Percentiles rank a stretch among this genome's conserved stretches.
phyloP scores from a whole-genome alignment of 768 basidiomycete genomes.

The Pulveroboletus sp. region DNA sequence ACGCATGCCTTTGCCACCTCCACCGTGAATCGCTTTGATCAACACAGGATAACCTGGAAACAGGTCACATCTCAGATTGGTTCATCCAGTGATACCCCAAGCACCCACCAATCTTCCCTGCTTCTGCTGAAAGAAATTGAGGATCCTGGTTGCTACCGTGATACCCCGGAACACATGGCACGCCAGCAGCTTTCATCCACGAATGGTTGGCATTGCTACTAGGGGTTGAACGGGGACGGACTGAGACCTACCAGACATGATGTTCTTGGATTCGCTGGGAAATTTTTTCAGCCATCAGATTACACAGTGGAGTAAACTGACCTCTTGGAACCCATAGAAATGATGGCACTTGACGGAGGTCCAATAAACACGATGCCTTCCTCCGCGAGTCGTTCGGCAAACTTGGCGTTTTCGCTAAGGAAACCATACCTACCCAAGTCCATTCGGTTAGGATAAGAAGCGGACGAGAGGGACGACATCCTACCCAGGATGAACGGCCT shows the following conservation, averaged over 20 bases:
- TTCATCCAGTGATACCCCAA: neutral
- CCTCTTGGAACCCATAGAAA: slow-evolving; percentile 97
- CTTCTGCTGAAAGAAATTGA: slow-evolving; percentile 62
- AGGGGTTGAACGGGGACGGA: neutral
- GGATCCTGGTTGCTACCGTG: slow-evolving; percentile 83
- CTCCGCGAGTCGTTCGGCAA: slow-evolving; percentile 69
- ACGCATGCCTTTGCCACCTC: slow-evolving; percentile 96
- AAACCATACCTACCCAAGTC: slow-evolving; percentile 70
- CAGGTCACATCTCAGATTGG: neutral
- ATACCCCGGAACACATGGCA: slow-evolving; percentile 94
- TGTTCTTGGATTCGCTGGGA: slow-evolving; percentile 89
- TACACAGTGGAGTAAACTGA: slow-evolving; percentile 24
- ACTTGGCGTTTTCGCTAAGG: slow-evolving; percentile 86
- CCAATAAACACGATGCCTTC: slow-evolving; percentile 90
- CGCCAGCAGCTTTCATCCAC: slow-evolving; percentile 63
- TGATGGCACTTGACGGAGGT: slow-evolving; percentile 82
- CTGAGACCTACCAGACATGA: slow-evolving; percentile 67
- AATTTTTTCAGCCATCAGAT: neutral
- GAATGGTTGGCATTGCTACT: slow-evolving; percentile 2
- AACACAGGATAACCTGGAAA: slow-evolving; percentile 78
- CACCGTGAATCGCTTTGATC: slow-evolving; percentile 96
- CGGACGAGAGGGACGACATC: slow-evolving; percentile 1
- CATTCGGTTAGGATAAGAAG: neutral
- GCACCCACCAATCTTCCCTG: slow-evolving; percentile 61
- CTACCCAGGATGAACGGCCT: slow-evolving; percentile 94